Evolutionary conservation across 2,329 filamentous ascomycete species (phyloP), one percentile per base, ranked within the genome.

Genomic region (Penicillium sp.): DNA sequence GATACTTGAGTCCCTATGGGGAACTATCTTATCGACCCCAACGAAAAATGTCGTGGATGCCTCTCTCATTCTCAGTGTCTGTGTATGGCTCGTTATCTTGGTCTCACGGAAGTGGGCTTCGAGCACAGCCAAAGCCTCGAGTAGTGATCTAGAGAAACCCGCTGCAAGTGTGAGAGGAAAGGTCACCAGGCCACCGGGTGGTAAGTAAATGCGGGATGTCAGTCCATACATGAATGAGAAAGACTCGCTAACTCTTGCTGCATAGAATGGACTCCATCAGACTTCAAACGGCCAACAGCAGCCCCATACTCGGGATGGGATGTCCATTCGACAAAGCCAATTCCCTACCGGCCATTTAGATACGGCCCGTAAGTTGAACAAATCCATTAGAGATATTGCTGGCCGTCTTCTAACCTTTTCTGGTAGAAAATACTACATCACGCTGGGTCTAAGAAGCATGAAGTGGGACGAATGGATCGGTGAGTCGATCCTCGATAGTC

Each of bases 281-380:
- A 76, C 52, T 91, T 88, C 78, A 79, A 81, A 58, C 78, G 85
- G 2, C 87, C 88, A 1, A 70, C 76, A 0, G 84, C 87, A 5
- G 53, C 75, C 0, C 84, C 89, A 0, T 91, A 89, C 66, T 83
- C 84, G 0, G 73, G 84, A 70, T 93, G 89, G 88, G 85, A 86
- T 43, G 71, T 92, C 36, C 78, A 83, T 25, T 75, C 77, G n/a
- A 90, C 88, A 1, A 87, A 88, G 59, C 89, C 90, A 0, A 82
- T 91, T 0, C 88, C 89, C 0, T 93, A 93, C 74, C 83, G 90
- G 6, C 89, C 90, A 0, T 93, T 93, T 73, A 84, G 88, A 65
- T 85, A 91, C 70, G 89, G 90, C 0, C 89, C 89, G 71, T 78
- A 70, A 71, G 73, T 75, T 13, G 19, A 23, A 39, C 10, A 21